Conservation (phyloP, 192 early-diverging fungal genomes). For the Linnemannia elongata region DNA sequence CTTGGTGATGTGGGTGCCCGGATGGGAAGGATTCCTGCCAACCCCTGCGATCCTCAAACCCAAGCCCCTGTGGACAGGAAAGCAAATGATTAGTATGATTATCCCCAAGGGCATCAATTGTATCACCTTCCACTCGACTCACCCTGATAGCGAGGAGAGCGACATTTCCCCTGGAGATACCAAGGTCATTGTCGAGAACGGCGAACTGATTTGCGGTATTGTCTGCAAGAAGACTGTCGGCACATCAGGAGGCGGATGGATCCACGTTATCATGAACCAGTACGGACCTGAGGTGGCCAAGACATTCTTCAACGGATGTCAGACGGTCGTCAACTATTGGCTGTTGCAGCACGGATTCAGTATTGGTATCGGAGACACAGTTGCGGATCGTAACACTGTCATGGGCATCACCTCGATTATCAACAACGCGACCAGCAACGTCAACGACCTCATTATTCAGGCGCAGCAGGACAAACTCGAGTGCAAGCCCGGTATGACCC, state of each 20-base stretch:
- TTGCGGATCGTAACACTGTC: conserved; percentile 90
- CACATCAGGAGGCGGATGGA: conserved; percentile 83
- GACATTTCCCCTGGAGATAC: conserved; percentile 92
- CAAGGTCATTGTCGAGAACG: conserved; percentile 91
- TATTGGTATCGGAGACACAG: conserved; percentile 97
- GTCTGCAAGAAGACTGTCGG: conserved; percentile 97
- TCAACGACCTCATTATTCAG: conserved; percentile 81
- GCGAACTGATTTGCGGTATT: conserved; percentile 93
- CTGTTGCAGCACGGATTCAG: conserved; percentile 95
- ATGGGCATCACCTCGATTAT: conserved; percentile 83
- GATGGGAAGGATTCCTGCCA: conserved; percentile 96
- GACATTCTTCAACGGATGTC: conserved; percentile 92
- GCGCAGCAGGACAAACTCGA: conserved; percentile 91
- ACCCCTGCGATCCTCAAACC: conserved; percentile 96
- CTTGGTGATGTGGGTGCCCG: conserved; percentile 94
- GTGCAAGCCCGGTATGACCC: conserved; percentile 90
- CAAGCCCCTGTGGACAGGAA: conserved; percentile 97
- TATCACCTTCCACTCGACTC: conserved; percentile 78
- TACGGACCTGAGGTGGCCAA: conserved; percentile 89
- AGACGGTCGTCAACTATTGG: conserved; percentile 97
- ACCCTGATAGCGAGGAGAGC: conserved; percentile 83
- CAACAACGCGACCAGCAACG: conserved; percentile 79
- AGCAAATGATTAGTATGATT: conserved; percentile 95
- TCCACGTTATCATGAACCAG: conserved; percentile 97
- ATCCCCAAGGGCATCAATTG: conserved; percentile 96